Evolutionary conservation across 495 filamentous ascomycete species (phyloP), one percentile per base, ranked within the genome.

Genomic region (Trichoderma virens): DNA sequence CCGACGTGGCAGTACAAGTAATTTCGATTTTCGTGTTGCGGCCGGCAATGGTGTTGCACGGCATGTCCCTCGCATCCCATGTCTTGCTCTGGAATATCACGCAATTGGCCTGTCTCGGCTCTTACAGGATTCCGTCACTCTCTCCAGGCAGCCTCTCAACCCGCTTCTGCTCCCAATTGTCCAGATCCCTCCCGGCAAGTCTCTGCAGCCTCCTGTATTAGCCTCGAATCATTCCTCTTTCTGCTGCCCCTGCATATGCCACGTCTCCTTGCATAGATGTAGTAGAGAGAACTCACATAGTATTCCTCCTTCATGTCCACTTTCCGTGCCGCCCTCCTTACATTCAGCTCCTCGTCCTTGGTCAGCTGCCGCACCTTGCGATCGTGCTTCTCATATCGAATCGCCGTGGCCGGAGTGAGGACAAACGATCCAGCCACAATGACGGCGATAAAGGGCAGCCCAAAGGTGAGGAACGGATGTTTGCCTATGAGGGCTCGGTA

Each of bases 381-480:
- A 72, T 99, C 95, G 69, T 97, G 86, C 39, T 88, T 84, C 77
- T 98, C 94, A 75, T 97, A 99, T 43, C 95, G 83, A 34, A 99
- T 77, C 5, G 94, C 95, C 6, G 94, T 91, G 2, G 92, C 94
- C 2, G 95, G 94, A 0, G 93, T 97, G 16, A 99, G 82, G 66
- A 93, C 88, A 76, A 99, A 99, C 8, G 90, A 95, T 0, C 91
- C 94, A 4, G 88, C 92, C n/a, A 99, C 87, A 69, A 99, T 96
- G 39, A 93, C 86, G 51, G 82, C 77, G 70, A 98, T 83, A 77
- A 99, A 99, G 16, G 94, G 94, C n/a, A 98, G 80, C 6, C 94
- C 94, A 74, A 99, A 99, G 62, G 97, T 83, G 41, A 93, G 78
- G 75, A 99, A 99, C 1, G 94, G 94, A 68, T 90, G 90, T 66